Evolutionary conservation across 2,329 filamentous ascomycete species (phyloP), one percentile per base, ranked within the genome.

Genomic region (Phaeophleospora eucalypticola): DNA sequence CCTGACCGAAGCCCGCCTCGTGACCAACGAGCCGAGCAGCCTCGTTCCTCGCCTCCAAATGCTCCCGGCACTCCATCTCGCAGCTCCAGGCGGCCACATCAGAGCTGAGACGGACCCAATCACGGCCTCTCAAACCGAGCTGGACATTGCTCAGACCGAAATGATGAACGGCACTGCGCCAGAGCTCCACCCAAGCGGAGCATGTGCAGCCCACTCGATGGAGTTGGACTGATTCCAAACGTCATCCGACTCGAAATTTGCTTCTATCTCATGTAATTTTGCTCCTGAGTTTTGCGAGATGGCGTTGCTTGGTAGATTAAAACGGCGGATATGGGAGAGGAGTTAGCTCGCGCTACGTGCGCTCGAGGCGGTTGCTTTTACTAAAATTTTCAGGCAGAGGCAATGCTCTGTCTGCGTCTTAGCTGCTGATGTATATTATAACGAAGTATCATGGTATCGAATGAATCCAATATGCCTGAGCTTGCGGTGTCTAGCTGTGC

Each of bases 1-100:
- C 53, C 67, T 76, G 10, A 71, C 71, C 40, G 72, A 72, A 63
- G 72, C 70, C 45, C 67, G 72, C 41, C 67, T 74, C 19, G 67
- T 75, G 17, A 68, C 65, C 3, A 60, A 54, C 18, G 60, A 68
- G n/a, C 48, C 60, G 16, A 49, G 48, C 15, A 57, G 66, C 38
- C 55, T 68, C 21, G 52, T 66, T 29, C 54, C 63, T 19, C 59
- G 64, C 35, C 58, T 68, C 27, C 51, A 60, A 41, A 60, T 65
- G 58, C 51, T 65, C 29, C 63, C 63, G 15, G 63, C 62, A 19
- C 52, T 65, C 15, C 54, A 65, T 35, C 57, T 65, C 17, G 63
- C 63, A 19, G 63, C 63, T 27, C 63, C 63, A 2, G 63, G 61
- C 24, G 63, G 63, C 2, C 52, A 54, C 41, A 53, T 65, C 42